phyloP scores from a whole-genome alignment of 2,329 filamentous ascomycete genomes.

The Aureobasidium uvarum region DNA sequence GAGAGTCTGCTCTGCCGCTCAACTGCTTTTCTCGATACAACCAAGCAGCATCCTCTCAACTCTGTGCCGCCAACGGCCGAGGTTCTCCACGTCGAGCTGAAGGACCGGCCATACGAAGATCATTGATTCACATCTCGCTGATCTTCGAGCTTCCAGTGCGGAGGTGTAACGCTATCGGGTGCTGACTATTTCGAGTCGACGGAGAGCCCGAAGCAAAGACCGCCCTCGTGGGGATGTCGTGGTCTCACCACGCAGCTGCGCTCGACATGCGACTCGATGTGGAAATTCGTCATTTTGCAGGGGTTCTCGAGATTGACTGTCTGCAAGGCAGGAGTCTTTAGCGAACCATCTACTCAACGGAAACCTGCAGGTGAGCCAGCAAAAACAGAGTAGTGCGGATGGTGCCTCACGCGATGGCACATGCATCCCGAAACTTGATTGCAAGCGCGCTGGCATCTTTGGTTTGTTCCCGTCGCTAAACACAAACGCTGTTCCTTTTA shows the following conservation, averaged over 20 bases:
- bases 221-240: not conserved
- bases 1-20: conserved; percentile 12
- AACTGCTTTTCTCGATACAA: not conserved
- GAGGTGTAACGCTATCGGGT: not conserved
- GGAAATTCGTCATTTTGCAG: conserved; percentile 23
- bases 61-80: conserved; percentile 11
- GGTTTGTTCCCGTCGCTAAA: conserved; percentile 3
- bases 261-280: conserved; percentile 9
- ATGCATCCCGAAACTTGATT: conserved; percentile 23
- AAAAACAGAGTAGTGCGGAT: conserved; percentile 12
- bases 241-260: conserved; percentile 8
- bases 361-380: not conserved
- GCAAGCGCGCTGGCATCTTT: conserved; percentile 7
- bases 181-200: conserved; percentile 14
- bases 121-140: conserved; percentile 20
- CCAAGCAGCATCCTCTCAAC: not conserved
- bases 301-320: conserved; percentile 6
- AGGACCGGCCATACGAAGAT: not conserved
- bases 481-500: conserved; percentile 10
- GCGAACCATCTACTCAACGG: conserved; percentile 17
- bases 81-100: not conserved
- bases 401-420: conserved; percentile 9
- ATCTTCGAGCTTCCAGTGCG: conserved; percentile 2
- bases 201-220: not conserved
- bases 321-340: conserved; percentile 10